A percentile compares a stretch with the other conserved stretches of the same genome.
Conservation (phyloP, 2,329 filamentous ascomycete genomes). For the Alternaria sp. region DNA sequence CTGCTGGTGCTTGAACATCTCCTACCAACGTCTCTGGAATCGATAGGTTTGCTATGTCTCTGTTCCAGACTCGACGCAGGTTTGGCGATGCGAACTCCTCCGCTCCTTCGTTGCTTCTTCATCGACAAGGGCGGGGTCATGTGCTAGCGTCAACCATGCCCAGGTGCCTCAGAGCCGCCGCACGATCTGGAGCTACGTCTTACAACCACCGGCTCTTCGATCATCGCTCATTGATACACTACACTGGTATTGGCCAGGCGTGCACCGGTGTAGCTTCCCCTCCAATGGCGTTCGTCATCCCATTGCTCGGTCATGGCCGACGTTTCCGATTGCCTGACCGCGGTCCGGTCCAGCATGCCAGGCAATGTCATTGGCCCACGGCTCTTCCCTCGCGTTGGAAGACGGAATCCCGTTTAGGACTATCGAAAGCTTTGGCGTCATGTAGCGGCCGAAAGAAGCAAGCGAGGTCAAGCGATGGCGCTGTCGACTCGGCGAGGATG, state of each 20-base stretch:
- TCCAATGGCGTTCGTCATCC: neutral
- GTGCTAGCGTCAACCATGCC: neutral
- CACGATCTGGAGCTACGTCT: neutral
- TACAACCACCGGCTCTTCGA: neutral
- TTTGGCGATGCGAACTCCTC: neutral
- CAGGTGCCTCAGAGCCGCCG: neutral
- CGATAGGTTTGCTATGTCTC: neutral
- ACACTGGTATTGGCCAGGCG: neutral
- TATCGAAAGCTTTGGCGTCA: neutral
- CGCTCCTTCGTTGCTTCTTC: neutral
- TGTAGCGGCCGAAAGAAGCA: conserved; percentile 8
- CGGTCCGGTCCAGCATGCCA: neutral
- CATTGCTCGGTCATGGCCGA: neutral
- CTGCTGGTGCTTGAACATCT: neutral
- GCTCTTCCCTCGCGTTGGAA: neutral
- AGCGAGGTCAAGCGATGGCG: neutral
- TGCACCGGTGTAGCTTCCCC: neutral
- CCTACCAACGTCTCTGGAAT: neutral
- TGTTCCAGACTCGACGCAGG: neutral
- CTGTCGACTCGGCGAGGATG: neutral
- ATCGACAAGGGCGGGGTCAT: neutral
- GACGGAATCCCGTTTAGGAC: neutral
- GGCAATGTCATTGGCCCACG: neutral
- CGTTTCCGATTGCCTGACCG: neutral
- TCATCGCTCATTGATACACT: neutral